Evolutionary conservation across 805 yeast species (phyloP).

Genomic region (Henningerozyma blattae): DNA sequence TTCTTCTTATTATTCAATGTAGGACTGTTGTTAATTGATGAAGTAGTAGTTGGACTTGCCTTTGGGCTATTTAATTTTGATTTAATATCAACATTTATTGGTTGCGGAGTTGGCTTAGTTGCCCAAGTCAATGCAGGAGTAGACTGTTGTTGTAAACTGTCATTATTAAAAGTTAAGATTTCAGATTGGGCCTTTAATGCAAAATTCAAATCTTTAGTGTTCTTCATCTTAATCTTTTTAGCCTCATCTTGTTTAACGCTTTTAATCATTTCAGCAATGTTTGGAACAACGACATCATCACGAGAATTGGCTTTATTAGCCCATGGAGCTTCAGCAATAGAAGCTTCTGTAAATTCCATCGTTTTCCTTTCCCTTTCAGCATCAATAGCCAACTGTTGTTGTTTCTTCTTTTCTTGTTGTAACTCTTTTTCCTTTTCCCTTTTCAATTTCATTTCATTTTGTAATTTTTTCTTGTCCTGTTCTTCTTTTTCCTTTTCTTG

Average conservation of each 20-base stretch:
- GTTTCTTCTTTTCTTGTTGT: neutral
- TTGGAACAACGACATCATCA: constrained; percentile 10
- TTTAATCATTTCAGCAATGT: constrained; percentile 11
- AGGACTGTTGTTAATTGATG: neutral
- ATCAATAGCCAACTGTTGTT: neutral
- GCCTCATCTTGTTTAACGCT: neutral
- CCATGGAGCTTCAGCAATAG: constrained; percentile 20
- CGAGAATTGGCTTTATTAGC: constrained; percentile 12
- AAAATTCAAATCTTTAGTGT: neutral
- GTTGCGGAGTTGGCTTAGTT: constrained; percentile 8
- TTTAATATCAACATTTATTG: constrained; percentile 11
- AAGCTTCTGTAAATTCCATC: too few species aligned
- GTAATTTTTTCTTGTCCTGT: neutral
- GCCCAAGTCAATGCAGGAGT: constrained; percentile 21
- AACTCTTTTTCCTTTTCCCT: neutral
- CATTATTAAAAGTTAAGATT: neutral
- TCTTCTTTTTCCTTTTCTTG: neutral
- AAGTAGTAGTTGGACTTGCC: neutral
- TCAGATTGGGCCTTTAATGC: neutral
- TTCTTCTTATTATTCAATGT: constrained; percentile 1
- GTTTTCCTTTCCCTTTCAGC: too few species aligned
- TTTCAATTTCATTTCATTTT: neutral
- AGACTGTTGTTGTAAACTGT: neutral
- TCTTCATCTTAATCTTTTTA: neutral
- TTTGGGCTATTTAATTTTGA: constrained; percentile 5